Conservation (phyloP, 805 yeast species). For the Saturnispora gosingensis region DNA sequence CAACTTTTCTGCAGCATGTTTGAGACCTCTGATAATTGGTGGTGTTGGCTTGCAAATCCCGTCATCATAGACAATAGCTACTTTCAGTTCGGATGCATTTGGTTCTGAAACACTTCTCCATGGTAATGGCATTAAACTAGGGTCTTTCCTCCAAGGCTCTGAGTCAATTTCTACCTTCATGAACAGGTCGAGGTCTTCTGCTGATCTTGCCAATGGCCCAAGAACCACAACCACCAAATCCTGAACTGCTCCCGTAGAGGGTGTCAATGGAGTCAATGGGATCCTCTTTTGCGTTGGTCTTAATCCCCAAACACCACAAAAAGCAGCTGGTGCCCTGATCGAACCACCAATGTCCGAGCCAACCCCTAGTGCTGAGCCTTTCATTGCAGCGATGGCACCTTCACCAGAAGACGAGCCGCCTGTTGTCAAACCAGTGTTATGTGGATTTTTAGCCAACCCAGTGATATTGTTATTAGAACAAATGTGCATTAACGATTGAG, state of each 20-base stretch:
- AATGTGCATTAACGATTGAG: slow-evolving; percentile 47
- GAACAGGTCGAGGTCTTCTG: slow-evolving; percentile 42
- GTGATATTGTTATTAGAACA: slow-evolving; percentile 47
- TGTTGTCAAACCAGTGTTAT: slow-evolving; percentile 34
- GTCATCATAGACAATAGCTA: slow-evolving; percentile 42
- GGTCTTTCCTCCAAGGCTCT: slow-evolving; percentile 50
- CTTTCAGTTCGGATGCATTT: slow-evolving; percentile 28
- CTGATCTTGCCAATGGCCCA: slow-evolving; percentile 39
- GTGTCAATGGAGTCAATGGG: slow-evolving; percentile 32
- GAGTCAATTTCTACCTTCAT: slow-evolving; percentile 36
- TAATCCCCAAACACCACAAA: slow-evolving; percentile 41
- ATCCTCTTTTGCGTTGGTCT: slow-evolving; percentile 43
- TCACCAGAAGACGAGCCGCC: slow-evolving; percentile 56
- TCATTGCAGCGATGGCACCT: slow-evolving; percentile 36
- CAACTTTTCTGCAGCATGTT: slow-evolving; percentile 41
- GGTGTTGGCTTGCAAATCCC: slow-evolving; percentile 45
- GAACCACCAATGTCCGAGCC: slow-evolving; percentile 40
- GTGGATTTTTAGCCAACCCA: slow-evolving; percentile 44
- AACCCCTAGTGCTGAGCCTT: slow-evolving; percentile 35
- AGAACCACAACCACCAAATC: slow-evolving; percentile 38
- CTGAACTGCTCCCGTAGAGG: slow-evolving; percentile 34
- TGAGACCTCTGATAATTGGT: slow-evolving; percentile 34
- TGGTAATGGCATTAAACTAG: slow-evolving; percentile 37
- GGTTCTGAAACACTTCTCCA: slow-evolving; percentile 36
- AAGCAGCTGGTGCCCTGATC: slow-evolving; percentile 46